These are phyloP conservation scores for Circinella umbellata DNA, from an alignment of 371 early-diverging fungal species.

Conservation along the genomic window DNA sequence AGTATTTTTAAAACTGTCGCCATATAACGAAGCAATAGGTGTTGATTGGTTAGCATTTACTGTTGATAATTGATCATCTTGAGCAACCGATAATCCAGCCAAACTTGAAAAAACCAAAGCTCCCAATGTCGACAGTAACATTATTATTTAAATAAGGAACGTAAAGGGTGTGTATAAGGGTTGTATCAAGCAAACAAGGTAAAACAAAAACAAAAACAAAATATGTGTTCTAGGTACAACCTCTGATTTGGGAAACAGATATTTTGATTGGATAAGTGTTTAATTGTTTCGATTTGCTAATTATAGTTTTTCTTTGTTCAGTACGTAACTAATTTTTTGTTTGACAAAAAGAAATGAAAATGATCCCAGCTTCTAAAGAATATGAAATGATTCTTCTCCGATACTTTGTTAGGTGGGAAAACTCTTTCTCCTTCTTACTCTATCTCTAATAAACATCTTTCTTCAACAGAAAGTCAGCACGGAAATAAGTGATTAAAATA, in stretches of 20 bases:
- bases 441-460: too few species aligned
- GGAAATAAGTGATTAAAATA: too few species aligned
- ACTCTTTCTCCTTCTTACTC: neutral
- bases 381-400: too few species aligned
- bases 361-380: too few species aligned
- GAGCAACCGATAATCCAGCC: constrained; percentile 7
- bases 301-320: neutral
- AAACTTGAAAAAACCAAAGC: constrained; percentile 19
- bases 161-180: constrained; percentile 1
- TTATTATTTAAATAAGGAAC: constrained; percentile 9
- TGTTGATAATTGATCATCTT: constrained; percentile 15
- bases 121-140: constrained; percentile 23
- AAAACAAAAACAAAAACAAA: neutral
- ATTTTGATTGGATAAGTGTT: constrained; percentile 6
- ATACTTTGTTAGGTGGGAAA: too few species aligned
- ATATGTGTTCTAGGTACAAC: neutral
- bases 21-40: constrained; percentile 32
- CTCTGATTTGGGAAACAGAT: neutral
- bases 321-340: too few species aligned
- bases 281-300: constrained; percentile 2
- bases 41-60: constrained; percentile 12
- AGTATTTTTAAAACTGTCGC: constrained; percentile 32
- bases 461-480: neutral
- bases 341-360: too few species aligned
- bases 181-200: neutral